Conservation (phyloP, 352 stramenopile genomes). For the Globisporangium paroecandrum region DNA sequence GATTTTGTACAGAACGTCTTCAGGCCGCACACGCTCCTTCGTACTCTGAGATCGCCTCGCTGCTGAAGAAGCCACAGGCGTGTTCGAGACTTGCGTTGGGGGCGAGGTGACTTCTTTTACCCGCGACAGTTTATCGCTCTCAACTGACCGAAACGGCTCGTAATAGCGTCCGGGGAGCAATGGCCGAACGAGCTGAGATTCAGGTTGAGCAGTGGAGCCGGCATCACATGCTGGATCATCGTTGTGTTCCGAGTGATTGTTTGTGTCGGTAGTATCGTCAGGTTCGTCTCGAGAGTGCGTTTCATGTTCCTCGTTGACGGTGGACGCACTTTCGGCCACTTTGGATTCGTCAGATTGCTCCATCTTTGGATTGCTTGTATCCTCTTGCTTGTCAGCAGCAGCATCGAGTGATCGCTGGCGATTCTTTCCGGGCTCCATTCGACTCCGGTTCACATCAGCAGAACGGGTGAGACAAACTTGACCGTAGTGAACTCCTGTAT, state of each 20-base stretch:
- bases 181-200: conserved; percentile 2
- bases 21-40: neutral
- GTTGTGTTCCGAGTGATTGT: neutral
- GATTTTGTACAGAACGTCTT: conserved; percentile 38
- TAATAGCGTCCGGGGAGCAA: conserved; percentile 18
- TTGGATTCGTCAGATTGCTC: neutral
- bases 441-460: neutral
- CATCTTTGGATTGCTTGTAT: neutral
- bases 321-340: too few species aligned
- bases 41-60: neutral
- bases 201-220: neutral
- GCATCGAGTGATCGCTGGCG: neutral
- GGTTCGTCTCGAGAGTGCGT: neutral
- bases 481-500: conserved; percentile 6
- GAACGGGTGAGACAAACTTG: conserved; percentile 12
- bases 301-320: neutral
- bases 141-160: conserved; percentile 17
- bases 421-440: neutral
- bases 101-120: neutral
- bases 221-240: neutral
- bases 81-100: neutral
- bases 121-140: neutral
- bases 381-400: neutral
- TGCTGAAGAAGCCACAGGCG: neutral
- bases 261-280: neutral